These are phyloP conservation scores for Apiotrichum domesticum DNA, from an alignment of 1,284 basidiomycete species.

Conservation along the genomic window DNA sequence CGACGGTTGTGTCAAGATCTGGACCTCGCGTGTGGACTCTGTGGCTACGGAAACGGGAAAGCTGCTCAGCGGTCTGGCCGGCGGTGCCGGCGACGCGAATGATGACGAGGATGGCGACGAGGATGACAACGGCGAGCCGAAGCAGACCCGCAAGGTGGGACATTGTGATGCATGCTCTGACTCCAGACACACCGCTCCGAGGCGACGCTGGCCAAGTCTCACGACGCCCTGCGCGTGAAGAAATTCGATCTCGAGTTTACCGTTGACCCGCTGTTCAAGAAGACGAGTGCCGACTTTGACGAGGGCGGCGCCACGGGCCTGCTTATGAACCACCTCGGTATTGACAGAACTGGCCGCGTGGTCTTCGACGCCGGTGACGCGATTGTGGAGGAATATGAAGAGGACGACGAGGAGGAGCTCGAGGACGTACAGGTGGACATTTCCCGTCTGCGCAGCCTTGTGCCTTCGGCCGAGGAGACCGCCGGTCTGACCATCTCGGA, in stretches of 20 bases:
- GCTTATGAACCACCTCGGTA: slow-evolving; percentile 86
- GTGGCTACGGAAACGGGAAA: slow-evolving; percentile 97
- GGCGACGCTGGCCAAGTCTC: slow-evolving; percentile 77
- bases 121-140: slow-evolving; percentile 26
- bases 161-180: neutral
- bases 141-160: slow-evolving; percentile 34
- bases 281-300: slow-evolving; percentile 97
- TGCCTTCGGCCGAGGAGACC: slow-evolving; percentile 61
- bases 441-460: slow-evolving; percentile 61
- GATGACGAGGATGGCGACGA: slow-evolving; percentile 45
- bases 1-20: slow-evolving; percentile 99
- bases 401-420: slow-evolving; percentile 62
- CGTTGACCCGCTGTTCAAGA: slow-evolving; percentile 94
- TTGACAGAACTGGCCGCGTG: slow-evolving; percentile 76
- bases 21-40: slow-evolving; percentile 95
- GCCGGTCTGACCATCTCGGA: slow-evolving; percentile 69
- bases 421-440: slow-evolving; percentile 49
- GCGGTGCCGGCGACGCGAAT: slow-evolving; percentile 39
- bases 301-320: slow-evolving; percentile 94
- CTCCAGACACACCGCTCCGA: slow-evolving; percentile 59
- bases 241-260: slow-evolving; percentile 91
- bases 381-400: slow-evolving; percentile 57
- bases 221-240: slow-evolving; percentile 76
- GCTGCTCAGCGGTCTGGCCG: slow-evolving; percentile 81
- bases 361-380: slow-evolving; percentile 96